Evolutionary conservation across 1,284 basidiomycete species (phyloP).

Genomic region (Leccinum fallax): DNA sequence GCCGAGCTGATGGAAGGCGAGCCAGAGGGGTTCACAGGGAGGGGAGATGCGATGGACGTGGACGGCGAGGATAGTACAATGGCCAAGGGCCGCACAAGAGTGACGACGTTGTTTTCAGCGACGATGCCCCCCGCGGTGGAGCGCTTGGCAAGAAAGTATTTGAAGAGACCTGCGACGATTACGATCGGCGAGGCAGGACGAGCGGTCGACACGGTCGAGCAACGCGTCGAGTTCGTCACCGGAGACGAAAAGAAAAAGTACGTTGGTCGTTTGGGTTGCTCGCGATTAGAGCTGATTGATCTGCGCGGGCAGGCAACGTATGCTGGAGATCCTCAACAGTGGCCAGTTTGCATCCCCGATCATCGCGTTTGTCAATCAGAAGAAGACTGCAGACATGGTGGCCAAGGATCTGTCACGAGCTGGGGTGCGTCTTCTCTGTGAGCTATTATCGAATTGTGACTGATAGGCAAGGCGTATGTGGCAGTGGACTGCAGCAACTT

Average conservation of each 20-base stretch:
- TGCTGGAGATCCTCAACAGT: conserved; percentile 91
- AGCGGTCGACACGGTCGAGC: conserved; percentile 97
- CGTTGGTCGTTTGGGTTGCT: conserved; percentile 1
- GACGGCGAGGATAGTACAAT: conserved; percentile 50
- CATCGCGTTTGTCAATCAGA: conserved; percentile 99
- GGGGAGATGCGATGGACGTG: conserved; percentile 53
- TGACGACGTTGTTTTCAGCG: conserved; percentile 94
- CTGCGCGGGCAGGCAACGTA: conserved; percentile 56
- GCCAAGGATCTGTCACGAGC: conserved; percentile 88
- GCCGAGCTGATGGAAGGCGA: conserved; percentile 86
- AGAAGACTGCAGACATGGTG: conserved; percentile 97
- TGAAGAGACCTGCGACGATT: conserved; percentile 91
- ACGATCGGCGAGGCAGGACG: conserved; percentile 98
- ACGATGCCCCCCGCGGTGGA: conserved; percentile 99
- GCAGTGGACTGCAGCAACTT: conserved; percentile 84
- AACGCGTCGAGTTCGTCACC: conserved; percentile 90
- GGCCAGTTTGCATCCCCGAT: conserved; percentile 86
- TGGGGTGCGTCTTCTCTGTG: conserved; percentile 53
- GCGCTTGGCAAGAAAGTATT: conserved; percentile 90
- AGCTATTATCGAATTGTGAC: conserved; percentile 10
- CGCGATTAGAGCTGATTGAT: conserved; percentile 10
- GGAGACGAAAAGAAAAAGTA: conserved; percentile 96
- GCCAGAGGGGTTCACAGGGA: conserved; percentile 45
- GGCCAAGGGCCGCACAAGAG: conserved; percentile 78
- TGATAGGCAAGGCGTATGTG: conserved; percentile 9